Evolutionary conservation across 1,139 yeast species (phyloP).

Genomic region (Meyerozyma elateridarum): DNA sequence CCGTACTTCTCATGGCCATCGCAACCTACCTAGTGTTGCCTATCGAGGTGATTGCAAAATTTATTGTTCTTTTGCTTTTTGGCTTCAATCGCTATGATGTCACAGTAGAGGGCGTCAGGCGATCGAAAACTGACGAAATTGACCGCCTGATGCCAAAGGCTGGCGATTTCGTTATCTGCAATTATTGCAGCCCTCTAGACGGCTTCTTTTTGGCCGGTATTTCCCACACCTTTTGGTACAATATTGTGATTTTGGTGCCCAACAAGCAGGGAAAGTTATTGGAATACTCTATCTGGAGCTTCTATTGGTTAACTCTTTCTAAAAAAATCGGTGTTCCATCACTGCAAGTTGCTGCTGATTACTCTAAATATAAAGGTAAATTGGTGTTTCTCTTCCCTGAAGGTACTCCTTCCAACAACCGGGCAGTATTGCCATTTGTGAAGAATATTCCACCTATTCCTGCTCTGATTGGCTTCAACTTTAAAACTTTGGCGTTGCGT

Average conservation of each 20-base stretch:
- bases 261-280: constrained; percentile 32
- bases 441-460: constrained; percentile 8
- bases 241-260: constrained; percentile 43
- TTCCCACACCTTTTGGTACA: constrained; percentile 23
- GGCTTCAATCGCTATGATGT: constrained; percentile 32
- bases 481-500: constrained; percentile 44
- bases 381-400: constrained; percentile 54
- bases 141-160: constrained; percentile 32
- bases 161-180: constrained; percentile 45
- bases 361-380: constrained; percentile 23
- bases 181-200: constrained; percentile 56
- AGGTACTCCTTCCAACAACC: constrained; percentile 69
- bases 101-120: constrained; percentile 49
- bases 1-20: constrained; percentile 21
- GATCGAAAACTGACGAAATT: constrained; percentile 32
- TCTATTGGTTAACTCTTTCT: constrained; percentile 31
- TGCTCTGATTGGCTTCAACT: constrained; percentile 16
- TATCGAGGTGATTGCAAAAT: constrained; percentile 13
- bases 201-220: constrained; percentile 31
- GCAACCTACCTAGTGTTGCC: constrained; percentile 14
- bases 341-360: constrained; percentile 14
- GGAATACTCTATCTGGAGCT: constrained; percentile 29
- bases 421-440: constrained; percentile 48
- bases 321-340: constrained; percentile 12
- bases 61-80: constrained; percentile 17